Conservation (phyloP, 2,329 filamentous ascomycete species). For the Ophiostoma ulmi region DNA sequence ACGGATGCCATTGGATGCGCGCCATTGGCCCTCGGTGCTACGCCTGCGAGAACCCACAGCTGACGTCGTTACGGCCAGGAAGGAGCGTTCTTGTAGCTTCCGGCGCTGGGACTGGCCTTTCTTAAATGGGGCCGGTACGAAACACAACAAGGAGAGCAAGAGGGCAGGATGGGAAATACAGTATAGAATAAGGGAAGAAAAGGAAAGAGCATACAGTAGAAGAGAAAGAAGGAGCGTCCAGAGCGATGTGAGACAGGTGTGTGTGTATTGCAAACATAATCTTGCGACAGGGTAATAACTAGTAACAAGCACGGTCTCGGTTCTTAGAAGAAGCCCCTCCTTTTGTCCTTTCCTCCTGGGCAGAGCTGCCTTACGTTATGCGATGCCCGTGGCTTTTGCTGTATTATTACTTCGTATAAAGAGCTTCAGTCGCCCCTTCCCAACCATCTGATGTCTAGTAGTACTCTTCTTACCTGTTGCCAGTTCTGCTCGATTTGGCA, state of each 20-base stretch:
- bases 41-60: conserved; percentile 11
- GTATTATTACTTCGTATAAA: conserved; percentile 15
- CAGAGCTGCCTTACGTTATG: not conserved
- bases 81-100: conserved; percentile 13
- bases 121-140: conserved; percentile 15
- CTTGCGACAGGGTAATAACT: not conserved
- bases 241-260: conserved; percentile 10
- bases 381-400: not conserved
- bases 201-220: not conserved
- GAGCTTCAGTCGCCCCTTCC: not conserved
- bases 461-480: not conserved
- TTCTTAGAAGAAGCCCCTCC: conserved; percentile 19
- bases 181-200: not conserved
- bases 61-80: conserved; percentile 10
- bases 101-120: conserved; percentile 18
- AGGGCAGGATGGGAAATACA: not conserved
- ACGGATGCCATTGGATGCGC: conserved; percentile 13
- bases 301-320: conserved; percentile 3
- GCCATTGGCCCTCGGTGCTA: conserved; percentile 3
- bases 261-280: not conserved
- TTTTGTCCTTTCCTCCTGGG: conserved; percentile 10
- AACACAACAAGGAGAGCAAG: not conserved
- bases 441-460: too few species aligned
- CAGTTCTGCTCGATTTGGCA: conserved; percentile 6
- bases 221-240: not conserved